Base-by-base conservation (phyloP, 1,139 yeast species). In the Scheffersomyces insectosa region DNA sequence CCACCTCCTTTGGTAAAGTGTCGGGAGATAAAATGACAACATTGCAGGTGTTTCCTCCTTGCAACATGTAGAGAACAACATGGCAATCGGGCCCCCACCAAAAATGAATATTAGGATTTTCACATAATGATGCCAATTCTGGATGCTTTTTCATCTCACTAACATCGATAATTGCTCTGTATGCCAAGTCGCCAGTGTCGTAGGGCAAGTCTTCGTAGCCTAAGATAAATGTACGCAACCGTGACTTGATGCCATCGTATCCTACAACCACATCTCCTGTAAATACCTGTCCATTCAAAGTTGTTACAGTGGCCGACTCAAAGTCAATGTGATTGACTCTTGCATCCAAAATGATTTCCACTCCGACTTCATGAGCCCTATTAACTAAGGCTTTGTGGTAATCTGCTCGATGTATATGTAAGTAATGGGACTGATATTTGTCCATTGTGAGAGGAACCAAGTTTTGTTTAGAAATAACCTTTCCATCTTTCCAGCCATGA, bases 231-330 rank as follows among this genome's bases (percentile, higher is more conserved):
- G 49, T 46, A 31, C 64, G 50, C 14, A 62, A 47, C 14, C 48
- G 47, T 4, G 71, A 65, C 42, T 61, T 59, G 39, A 69, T 57
- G 3, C 75, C 75, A 50, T 69, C 75, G 33, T 70, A 70, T 6
- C 71, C 75, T 36, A 69, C 51, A 11, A 70, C 54, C 29, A 69
- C 52, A 48, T 69, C 75, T 8, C 60, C 71, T 3, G 52, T 42
- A 39, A 52, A 56, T 4, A 37, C 45, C 3, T 43, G 44, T 8
- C 68, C 68, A 37, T 51, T 52, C 11, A 54, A 46, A 11, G 60
- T 54, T 11, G 52, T 50, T n/a, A 66, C 62, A 3, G 54, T 46
- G 4, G 52, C 49, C 4, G 54, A 46, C 7, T 54, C 52, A 37
- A 55, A 61, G 41, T 66, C 64, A 23, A 62, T 54, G 8, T 46